A percentile compares a stretch with the other conserved stretches of the same genome.
These are phyloP conservation scores for Alternaria infectoria DNA, from an alignment of 2,329 filamentous ascomycete genomes.

Conservation along the genomic window DNA sequence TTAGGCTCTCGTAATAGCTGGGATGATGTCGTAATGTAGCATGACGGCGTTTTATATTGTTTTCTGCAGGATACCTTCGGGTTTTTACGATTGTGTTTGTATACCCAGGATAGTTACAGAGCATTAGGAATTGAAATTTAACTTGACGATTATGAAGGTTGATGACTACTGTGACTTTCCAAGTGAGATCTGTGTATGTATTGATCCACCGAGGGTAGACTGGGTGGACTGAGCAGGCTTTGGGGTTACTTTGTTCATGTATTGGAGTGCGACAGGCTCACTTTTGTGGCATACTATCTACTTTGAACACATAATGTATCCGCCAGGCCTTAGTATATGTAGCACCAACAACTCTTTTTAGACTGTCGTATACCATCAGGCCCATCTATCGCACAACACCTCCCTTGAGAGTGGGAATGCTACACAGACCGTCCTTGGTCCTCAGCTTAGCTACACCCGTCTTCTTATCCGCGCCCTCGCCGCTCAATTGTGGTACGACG, in stretches of 20 bases:
- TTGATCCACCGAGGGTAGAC: not conserved
- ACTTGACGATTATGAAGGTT: not conserved
- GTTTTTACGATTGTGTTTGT: conserved; percentile 8
- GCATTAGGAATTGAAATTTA: conserved; percentile 9
- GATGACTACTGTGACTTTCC: not conserved
- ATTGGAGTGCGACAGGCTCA: not conserved
- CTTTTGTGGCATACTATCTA: not conserved
- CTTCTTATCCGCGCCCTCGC: conserved; percentile 66
- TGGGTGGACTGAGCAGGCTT: not conserved
- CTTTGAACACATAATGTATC: not conserved
- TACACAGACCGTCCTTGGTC: conserved; percentile 83
- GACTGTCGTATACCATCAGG: not conserved
- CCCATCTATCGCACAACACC: conserved; percentile 76
- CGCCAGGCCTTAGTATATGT: not conserved
- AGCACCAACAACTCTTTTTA: not conserved
- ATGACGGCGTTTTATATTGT: conserved; percentile 9
- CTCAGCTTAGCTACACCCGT: conserved; percentile 67
- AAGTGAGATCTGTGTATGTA: not conserved
- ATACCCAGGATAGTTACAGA: conserved; percentile 14
- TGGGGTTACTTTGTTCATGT: not conserved
- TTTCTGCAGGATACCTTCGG: conserved; percentile 1
- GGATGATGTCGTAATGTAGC: not conserved
- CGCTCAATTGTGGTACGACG: conserved; percentile 76
- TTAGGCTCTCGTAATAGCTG: conserved; percentile 10
- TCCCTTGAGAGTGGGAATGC: conserved; percentile 78